These are phyloP conservation scores for Aphanomyces invadans DNA, from an alignment of 352 stramenopile genomes.

Conservation along the genomic window DNA sequence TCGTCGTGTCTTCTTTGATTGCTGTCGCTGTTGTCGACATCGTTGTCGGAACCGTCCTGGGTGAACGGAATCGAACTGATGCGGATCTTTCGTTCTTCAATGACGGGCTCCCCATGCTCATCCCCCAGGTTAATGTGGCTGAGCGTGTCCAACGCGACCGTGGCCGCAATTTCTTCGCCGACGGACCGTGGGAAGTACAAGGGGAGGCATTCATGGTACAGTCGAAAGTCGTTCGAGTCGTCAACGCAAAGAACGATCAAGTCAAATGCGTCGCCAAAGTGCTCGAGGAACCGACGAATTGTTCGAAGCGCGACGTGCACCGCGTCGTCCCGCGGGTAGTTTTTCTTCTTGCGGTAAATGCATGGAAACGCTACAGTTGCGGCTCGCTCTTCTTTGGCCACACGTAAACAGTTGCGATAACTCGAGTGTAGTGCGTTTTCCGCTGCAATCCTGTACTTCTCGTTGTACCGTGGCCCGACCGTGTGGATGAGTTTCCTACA, in stretches of 20 bases:
- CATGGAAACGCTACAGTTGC: slow-evolving; percentile 62
- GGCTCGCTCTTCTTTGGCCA: slow-evolving; percentile 57
- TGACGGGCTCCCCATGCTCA: slow-evolving; percentile 69
- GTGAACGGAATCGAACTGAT: slow-evolving; percentile 33
- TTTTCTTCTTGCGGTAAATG: slow-evolving; percentile 65
- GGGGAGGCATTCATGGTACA: slow-evolving; percentile 54
- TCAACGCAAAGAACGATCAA: slow-evolving; percentile 62
- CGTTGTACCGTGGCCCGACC: slow-evolving; percentile 75
- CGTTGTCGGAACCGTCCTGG: slow-evolving; percentile 4
- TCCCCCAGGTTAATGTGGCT: slow-evolving; percentile 37
- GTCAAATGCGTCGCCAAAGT: slow-evolving; percentile 50
- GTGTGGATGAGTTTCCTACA: slow-evolving; percentile 63
- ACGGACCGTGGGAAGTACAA: slow-evolving; percentile 61
- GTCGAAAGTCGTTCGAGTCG: slow-evolving; percentile 43
- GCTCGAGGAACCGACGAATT: slow-evolving; percentile 70
- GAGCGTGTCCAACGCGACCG: slow-evolving; percentile 26
- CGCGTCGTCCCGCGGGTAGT: slow-evolving; percentile 69
- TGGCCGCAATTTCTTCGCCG: slow-evolving; percentile 33
- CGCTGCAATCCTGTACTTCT: slow-evolving; percentile 63
- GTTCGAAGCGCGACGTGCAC: slow-evolving; percentile 62
- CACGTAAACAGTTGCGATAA: slow-evolving; percentile 55
- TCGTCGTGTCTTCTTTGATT: too few species aligned
- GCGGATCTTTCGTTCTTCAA: slow-evolving; percentile 72
- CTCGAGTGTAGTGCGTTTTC: slow-evolving; percentile 78
- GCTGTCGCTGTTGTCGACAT: slow-evolving; percentile 15